Evolutionary conservation across 2,329 filamentous ascomycete genomes (phyloP), one percentile per base, ranked within the genome.

Genomic region (Zelopaecilomyces penicillatus): DNA sequence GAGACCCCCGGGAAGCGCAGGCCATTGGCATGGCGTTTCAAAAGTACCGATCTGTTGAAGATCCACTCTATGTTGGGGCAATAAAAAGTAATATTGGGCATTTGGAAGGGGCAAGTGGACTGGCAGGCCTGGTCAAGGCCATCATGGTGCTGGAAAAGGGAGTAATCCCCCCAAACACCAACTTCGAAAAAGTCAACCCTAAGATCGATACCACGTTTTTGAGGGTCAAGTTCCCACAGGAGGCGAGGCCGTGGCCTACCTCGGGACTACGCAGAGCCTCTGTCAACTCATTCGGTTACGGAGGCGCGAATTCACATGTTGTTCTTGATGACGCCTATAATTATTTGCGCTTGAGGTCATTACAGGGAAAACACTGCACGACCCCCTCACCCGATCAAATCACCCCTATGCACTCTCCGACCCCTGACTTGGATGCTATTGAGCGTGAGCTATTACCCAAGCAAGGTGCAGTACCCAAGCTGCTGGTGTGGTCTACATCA

Each of bases 81-180:
- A 33, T 59, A 37, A 58, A 58, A 39, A 47, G 51, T 1, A 53
- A 48, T 33, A 47, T 53, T n/a, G 51, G 51, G 3, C 51, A 53
- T 40, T 38, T 50, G 9, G 51, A 53, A 35, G 51, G 45, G 8
- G 42, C 37, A 9, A 49, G 47, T 34, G 51, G 51, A 26, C n/a
- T 53, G 6, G 50, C 48, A 4, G 49, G 45, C 1, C 12, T 53
- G 28, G 31, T 49, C 5, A 49, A 49, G 35, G 26, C 30, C n/a
- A 9, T 49, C 36, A 27, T 43, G 26, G 28, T 12, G 12, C 41
- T 49, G 6, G 46, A 49, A 6, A 50, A 2, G 11, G 45, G 39
- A 3, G 4, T 42, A 5, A 49, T 49, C 5, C 43, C 42, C 0
- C 39, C 48, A 0, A 42, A 31, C n/a, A 34, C 43, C 11, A 26